A percentile compares a stretch with the other conserved stretches of the same genome.
phyloP scores from a whole-genome alignment of 140 eudicot species.

The Bidens hawaiensis region DNA sequence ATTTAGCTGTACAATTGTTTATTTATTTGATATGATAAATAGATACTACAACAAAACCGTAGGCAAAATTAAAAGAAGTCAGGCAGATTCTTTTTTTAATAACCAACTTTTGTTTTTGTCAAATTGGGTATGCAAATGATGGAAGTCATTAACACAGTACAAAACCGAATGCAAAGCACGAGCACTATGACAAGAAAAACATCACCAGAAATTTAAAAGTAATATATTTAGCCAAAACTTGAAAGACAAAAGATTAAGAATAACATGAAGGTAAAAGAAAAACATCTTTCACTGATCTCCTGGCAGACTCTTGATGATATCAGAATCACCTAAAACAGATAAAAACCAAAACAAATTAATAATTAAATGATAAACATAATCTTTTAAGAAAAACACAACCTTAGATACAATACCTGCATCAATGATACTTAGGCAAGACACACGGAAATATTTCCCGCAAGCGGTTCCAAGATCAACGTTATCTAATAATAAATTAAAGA shows the following conservation, averaged over 20 bases:
- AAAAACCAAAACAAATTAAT: not conserved
- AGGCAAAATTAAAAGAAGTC: too few relatives aligned
- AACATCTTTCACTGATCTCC: slow-evolving; percentile 40
- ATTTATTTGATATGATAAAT: too few relatives aligned
- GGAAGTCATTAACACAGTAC: too few relatives aligned
- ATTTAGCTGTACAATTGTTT: too few relatives aligned
- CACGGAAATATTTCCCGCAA: slow-evolving; percentile 44
- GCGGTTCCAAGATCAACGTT: slow-evolving; percentile 47
- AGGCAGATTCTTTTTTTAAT: too few relatives aligned
- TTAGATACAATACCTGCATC: slow-evolving; percentile 38
- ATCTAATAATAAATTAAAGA: slow-evolving; percentile 10
- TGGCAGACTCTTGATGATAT: slow-evolving; percentile 66
- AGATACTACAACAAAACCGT: too few relatives aligned
- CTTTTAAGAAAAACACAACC: not conserved
- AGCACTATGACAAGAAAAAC: slow-evolving; percentile 9
- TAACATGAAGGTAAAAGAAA: not conserved
- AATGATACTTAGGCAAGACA: slow-evolving; percentile 42
- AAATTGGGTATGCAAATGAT: too few relatives aligned
- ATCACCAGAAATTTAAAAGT: slow-evolving; percentile 1
- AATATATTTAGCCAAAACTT: slow-evolving; percentile 21
- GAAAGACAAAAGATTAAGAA: not conserved
- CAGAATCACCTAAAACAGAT: slow-evolving; percentile 66
- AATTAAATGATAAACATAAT: too few relatives aligned
- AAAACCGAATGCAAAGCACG: slow-evolving; percentile 5
- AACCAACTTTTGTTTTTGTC: too few relatives aligned